Conservation (phyloP, 768 basidiomycete genomes). For the Trametes cubensis region DNA sequence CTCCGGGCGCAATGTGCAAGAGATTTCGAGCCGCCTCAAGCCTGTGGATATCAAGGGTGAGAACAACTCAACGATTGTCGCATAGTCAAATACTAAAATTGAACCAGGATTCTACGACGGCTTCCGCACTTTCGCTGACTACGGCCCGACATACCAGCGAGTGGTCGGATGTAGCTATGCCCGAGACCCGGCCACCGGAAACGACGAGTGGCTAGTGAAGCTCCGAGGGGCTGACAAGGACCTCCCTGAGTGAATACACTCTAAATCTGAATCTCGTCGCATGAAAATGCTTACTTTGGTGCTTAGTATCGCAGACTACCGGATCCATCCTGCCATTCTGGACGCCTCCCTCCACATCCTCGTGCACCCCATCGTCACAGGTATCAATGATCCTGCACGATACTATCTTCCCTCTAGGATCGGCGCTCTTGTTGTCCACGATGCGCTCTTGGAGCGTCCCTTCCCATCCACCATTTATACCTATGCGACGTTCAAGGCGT, state of each 20-base stretch:
- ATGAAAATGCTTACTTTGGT: no score
- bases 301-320: conserved; percentile 27
- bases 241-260: conserved; percentile 9
- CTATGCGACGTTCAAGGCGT: conserved; percentile 32
- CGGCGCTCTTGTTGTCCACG: conserved; percentile 20
- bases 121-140: conserved; percentile 37
- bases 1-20: neutral
- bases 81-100: neutral
- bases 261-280: no score
- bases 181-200: neutral
- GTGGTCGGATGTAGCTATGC: conserved; percentile 23
- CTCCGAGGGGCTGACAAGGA: conserved; percentile 26
- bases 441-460: conserved; percentile 23
- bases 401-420: conserved; percentile 39
- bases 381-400: conserved; percentile 32
- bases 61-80: neutral
- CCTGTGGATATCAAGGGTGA: conserved; percentile 17
- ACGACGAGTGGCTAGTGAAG: conserved; percentile 10
- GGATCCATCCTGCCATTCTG: conserved; percentile 42
- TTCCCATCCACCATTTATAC: conserved; percentile 30
- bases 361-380: conserved; percentile 36
- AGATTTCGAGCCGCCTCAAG: conserved; percentile 2
- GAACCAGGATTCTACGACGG: conserved; percentile 8
- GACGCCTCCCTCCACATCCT: conserved; percentile 41
- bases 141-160: conserved; percentile 38